Evolutionary conservation across 1,284 basidiomycete genomes (phyloP).

Genomic region (Sporisorium graminicola): DNA sequence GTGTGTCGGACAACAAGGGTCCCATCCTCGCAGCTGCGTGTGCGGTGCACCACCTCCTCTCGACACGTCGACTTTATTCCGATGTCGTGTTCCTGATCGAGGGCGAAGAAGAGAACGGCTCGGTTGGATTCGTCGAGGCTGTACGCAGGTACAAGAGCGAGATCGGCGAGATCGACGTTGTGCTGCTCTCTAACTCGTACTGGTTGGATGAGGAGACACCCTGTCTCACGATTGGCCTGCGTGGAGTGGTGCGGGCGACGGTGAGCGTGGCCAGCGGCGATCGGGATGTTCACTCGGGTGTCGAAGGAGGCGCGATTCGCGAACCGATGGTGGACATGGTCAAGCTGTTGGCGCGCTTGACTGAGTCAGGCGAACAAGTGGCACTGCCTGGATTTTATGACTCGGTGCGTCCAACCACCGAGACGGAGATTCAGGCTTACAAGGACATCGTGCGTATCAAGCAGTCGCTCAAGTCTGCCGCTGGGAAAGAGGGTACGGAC

Average conservation of each 20-base stretch:
- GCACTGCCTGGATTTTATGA: slow-evolving; percentile 87
- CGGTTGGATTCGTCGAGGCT: slow-evolving; percentile 82
- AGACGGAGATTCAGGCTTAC: slow-evolving; percentile 68
- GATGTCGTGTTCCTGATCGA: slow-evolving; percentile 93
- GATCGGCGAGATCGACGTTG: slow-evolving; percentile 60
- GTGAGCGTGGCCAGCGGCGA: slow-evolving; percentile 75
- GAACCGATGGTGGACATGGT: slow-evolving; percentile 95
- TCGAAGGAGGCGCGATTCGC: slow-evolving; percentile 86
- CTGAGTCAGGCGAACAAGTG: slow-evolving; percentile 74
- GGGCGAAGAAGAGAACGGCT: slow-evolving; percentile 95
- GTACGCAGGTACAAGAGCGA: slow-evolving; percentile 78
- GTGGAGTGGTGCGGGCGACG: slow-evolving; percentile 89
- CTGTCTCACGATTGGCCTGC: slow-evolving; percentile 92
- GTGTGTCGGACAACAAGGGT: slow-evolving; percentile 84
- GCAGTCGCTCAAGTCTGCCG: slow-evolving; percentile 12
- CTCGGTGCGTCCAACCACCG: slow-evolving; percentile 61
- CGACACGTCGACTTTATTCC: slow-evolving; percentile 80
- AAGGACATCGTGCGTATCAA: slow-evolving; percentile 53
- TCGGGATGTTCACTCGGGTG: slow-evolving; percentile 87
- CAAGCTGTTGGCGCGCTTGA: slow-evolving; percentile 81
- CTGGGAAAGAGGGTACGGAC: not conserved
- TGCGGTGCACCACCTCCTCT: slow-evolving; percentile 84
- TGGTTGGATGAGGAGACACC: slow-evolving; percentile 96
- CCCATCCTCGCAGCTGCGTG: slow-evolving; percentile 91
- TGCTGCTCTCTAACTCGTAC: slow-evolving; percentile 80